Evolutionary conservation across 2,329 filamentous ascomycete genomes (phyloP).

Genomic region (Trichophyton equinum): DNA sequence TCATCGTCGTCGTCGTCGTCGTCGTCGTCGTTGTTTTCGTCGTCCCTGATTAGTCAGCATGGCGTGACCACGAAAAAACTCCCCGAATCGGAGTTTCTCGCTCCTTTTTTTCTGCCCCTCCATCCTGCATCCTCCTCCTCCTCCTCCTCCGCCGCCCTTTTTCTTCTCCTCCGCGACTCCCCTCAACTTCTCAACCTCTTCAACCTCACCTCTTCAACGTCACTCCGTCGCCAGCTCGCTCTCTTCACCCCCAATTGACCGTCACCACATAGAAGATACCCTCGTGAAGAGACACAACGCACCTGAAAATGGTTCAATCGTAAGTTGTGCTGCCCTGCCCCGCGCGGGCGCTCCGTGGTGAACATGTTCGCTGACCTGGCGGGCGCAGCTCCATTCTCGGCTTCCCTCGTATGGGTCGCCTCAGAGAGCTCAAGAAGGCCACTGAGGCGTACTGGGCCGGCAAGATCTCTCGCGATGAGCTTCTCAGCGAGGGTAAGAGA

Average conservation of each 20-base stretch:
- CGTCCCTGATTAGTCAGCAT: not conserved
- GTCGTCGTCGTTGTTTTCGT: not conserved
- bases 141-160: not conserved
- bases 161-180: conserved; percentile 14
- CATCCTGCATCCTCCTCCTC: not conserved
- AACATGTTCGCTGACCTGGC: conserved; percentile 7
- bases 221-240: not conserved
- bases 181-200: conserved; percentile 11
- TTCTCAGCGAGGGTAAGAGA: conserved; percentile 90
- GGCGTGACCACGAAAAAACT: not conserved
- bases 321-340: conserved; percentile 26
- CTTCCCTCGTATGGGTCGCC: conserved; percentile 96
- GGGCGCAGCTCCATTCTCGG: conserved; percentile 61
- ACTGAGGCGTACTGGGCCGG: conserved; percentile 96
- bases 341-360: not conserved
- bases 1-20: not conserved
- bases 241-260: not conserved
- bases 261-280: not conserved
- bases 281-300: not conserved
- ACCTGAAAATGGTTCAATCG: conserved; percentile 49
- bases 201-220: conserved; percentile 12
- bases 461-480: conserved; percentile 84
- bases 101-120: conserved; percentile 12
- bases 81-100: not conserved
- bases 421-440: conserved; percentile 99